phyloP scores from a whole-genome alignment of 495 filamentous ascomycete genomes.

The Xylaria longipes region DNA sequence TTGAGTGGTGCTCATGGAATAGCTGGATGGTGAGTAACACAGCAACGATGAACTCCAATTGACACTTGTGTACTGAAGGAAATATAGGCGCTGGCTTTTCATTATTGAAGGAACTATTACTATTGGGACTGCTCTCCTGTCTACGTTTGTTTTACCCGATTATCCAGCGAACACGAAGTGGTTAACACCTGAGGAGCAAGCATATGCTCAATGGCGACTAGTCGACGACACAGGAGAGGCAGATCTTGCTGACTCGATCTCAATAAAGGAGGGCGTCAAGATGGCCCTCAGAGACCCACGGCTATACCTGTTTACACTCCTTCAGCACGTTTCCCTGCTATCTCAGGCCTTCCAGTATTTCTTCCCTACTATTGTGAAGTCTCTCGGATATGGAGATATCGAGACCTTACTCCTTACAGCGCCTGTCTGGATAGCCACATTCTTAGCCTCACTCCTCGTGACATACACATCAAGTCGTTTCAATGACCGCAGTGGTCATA shows the following conservation, averaged over 20 bases:
- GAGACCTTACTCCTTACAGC: slow-evolving; percentile 59
- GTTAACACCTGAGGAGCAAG: slow-evolving; percentile 49
- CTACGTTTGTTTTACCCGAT: slow-evolving; percentile 49
- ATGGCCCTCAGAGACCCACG: slow-evolving; percentile 49
- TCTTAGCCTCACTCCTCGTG: slow-evolving; percentile 44
- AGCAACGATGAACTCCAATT: neutral
- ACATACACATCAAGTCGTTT: slow-evolving; percentile 49
- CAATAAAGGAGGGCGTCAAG: slow-evolving; percentile 47
- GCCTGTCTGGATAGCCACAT: slow-evolving; percentile 53
- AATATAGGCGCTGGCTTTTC: slow-evolving; percentile 42
- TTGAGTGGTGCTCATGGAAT: slow-evolving; percentile 48
- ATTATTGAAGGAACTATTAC: slow-evolving; percentile 53
- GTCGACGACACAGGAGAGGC: slow-evolving; percentile 49
- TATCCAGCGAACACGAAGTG: slow-evolving; percentile 52
- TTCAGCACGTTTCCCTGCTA: slow-evolving; percentile 51
- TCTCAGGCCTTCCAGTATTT: slow-evolving; percentile 56
- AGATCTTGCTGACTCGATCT: slow-evolving; percentile 36
- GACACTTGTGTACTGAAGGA: neutral
- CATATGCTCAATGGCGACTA: slow-evolving; percentile 50
- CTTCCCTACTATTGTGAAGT: slow-evolving; percentile 62
- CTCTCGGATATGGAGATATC: slow-evolving; percentile 57
- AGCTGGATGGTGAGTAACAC: slow-evolving; percentile 44
- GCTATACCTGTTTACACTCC: slow-evolving; percentile 54
- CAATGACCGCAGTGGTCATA: slow-evolving; percentile 52
- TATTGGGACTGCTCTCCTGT: slow-evolving; percentile 46